phyloP scores from a whole-genome alignment of 2,329 filamentous ascomycete species.

The Tympanopsis confertula region DNA sequence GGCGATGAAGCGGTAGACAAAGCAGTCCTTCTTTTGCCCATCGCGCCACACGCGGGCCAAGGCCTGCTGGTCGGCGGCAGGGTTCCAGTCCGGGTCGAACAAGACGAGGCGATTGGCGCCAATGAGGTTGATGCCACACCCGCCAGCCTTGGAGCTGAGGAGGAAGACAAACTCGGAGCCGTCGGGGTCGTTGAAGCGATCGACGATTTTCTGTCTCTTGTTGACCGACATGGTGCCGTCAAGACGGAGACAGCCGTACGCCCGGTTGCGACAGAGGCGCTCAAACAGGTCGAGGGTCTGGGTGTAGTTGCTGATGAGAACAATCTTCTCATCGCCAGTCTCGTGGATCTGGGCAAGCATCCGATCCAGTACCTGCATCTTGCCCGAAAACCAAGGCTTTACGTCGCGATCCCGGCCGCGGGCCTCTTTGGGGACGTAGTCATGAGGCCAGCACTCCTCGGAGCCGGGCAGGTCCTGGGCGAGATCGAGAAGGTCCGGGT shows the following conservation, averaged over 20 bases:
- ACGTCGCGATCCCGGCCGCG: slow-evolving; percentile 84
- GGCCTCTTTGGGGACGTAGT: slow-evolving; percentile 78
- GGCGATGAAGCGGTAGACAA: slow-evolving; percentile 96
- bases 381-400: slow-evolving; percentile 92
- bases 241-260: slow-evolving; percentile 77
- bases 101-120: slow-evolving; percentile 88
- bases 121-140: slow-evolving; percentile 90
- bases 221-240: slow-evolving; percentile 97
- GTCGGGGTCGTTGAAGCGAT: slow-evolving; percentile 91
- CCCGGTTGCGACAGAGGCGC: slow-evolving; percentile 70
- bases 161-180: slow-evolving; percentile 87
- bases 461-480: slow-evolving; percentile 76
- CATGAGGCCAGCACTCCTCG: slow-evolving; percentile 69
- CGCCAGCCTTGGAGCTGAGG: slow-evolving; percentile 91
- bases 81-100: slow-evolving; percentile 97
- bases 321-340: slow-evolving; percentile 98
- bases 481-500: slow-evolving; percentile 82
- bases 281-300: slow-evolving; percentile 93
- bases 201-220: slow-evolving; percentile 92
- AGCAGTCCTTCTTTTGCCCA: slow-evolving; percentile 97
- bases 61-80: slow-evolving; percentile 92
- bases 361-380: slow-evolving; percentile 94
- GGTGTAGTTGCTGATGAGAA: slow-evolving; percentile 97
- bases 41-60: slow-evolving; percentile 97
- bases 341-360: slow-evolving; percentile 93